phyloP scores from a whole-genome alignment of 2,329 filamentous ascomycete genomes.

The Knufia fluminis region DNA sequence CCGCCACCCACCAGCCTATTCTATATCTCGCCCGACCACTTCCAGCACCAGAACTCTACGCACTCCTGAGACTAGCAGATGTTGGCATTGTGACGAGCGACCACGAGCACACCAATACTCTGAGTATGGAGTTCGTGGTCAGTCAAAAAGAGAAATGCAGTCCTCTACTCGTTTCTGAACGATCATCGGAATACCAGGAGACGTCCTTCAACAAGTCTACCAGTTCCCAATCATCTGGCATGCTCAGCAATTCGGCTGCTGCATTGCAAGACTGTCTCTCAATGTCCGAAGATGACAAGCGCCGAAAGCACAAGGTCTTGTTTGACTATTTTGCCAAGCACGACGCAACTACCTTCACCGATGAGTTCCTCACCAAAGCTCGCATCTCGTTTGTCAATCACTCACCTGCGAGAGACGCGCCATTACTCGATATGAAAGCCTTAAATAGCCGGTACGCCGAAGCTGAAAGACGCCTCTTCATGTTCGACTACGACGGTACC shows the following conservation, averaged over 20 bases:
- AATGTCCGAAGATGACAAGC: constrained; percentile 59
- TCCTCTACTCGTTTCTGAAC: constrained; percentile 88
- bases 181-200: constrained; percentile 90
- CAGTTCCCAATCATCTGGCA: constrained; percentile 86
- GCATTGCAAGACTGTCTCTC: constrained; percentile 69
- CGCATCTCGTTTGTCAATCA: constrained; percentile 63
- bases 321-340: constrained; percentile 78
- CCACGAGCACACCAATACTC: constrained; percentile 96
- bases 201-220: constrained; percentile 82
- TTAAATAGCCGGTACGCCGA: constrained; percentile 65
- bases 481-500: constrained; percentile 98
- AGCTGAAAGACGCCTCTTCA: constrained; percentile 74
- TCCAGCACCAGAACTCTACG: constrained; percentile 67
- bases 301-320: constrained; percentile 61
- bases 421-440: constrained; percentile 65
- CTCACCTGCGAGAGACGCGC: constrained; percentile 71
- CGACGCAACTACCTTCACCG: constrained; percentile 79
- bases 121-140: constrained; percentile 86
- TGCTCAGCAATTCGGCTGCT: constrained; percentile 59
- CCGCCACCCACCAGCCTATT: constrained; percentile 91
- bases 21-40: constrained; percentile 55
- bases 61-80: constrained; percentile 79
- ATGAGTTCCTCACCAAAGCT: constrained; percentile 51
- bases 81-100: constrained; percentile 93
- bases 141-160: constrained; percentile 82